Conservation (phyloP, 768 basidiomycete species). For the Termitomyces heimii region DNA sequence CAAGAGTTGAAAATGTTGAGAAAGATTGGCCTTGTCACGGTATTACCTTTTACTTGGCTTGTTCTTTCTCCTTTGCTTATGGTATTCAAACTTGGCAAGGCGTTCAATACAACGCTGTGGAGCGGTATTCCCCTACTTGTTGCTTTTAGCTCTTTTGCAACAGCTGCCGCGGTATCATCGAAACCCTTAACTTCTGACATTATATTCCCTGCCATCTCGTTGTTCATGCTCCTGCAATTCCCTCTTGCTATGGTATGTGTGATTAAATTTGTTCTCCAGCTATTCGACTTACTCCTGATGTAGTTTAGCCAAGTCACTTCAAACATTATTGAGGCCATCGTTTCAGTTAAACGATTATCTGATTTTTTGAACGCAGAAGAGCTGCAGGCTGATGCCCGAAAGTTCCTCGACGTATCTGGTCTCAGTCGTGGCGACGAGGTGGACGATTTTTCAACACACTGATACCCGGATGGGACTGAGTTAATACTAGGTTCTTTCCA, state of each 20-base stretch:
- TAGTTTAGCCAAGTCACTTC: slow-evolving; percentile 70
- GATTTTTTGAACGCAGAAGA: slow-evolving; percentile 75
- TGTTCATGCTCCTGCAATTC: slow-evolving; percentile 85
- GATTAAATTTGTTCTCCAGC: neutral
- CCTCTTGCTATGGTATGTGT: slow-evolving; percentile 71
- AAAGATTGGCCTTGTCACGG: slow-evolving; percentile 74
- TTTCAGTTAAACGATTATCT: slow-evolving; percentile 76
- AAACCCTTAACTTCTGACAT: slow-evolving; percentile 81
- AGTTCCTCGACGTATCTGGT: slow-evolving; percentile 34
- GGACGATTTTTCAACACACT: neutral
- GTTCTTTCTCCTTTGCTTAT: neutral
- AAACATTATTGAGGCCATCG: slow-evolving; percentile 80
- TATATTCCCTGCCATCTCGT: slow-evolving; percentile 93
- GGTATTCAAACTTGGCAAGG: slow-evolving; percentile 21
- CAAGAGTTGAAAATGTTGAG: slow-evolving; percentile 76
- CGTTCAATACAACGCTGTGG: slow-evolving; percentile 61
- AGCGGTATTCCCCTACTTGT: slow-evolving; percentile 67
- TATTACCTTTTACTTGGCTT: slow-evolving; percentile 22
- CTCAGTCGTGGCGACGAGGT: slow-evolving; percentile 60
- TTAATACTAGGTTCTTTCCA: slow-evolving; percentile 47
- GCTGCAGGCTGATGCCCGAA: slow-evolving; percentile 74
- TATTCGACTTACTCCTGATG: neutral
- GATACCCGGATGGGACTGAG: neutral
- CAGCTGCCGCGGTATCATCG: slow-evolving; percentile 54
- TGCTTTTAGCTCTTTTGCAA: slow-evolving; percentile 78